Conservation (phyloP, 2,329 filamentous ascomycete species). For the Calonectria multiphialidica region DNA sequence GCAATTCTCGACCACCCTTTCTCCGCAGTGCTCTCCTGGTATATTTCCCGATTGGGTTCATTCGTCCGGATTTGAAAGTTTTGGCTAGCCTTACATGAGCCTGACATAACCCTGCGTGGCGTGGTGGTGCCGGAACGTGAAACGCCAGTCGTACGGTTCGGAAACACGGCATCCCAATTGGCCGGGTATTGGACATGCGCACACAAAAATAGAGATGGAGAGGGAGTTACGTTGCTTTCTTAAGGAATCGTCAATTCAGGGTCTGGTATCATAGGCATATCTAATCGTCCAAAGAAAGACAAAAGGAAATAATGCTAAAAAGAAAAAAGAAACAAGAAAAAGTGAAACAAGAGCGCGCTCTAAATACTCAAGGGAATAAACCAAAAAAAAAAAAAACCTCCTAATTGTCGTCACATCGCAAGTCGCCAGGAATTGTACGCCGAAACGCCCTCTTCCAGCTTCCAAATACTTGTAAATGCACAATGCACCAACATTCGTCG, state of each 20-base stretch:
- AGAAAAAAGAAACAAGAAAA: constrained; percentile 14
- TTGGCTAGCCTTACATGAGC: neutral
- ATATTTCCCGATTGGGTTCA: neutral
- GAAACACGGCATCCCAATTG: neutral
- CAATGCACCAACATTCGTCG: constrained; percentile 11
- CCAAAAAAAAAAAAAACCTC: constrained; percentile 5
- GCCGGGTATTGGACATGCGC: neutral
- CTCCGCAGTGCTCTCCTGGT: neutral
- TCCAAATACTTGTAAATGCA: constrained; percentile 2
- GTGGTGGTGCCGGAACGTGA: constrained; percentile 32
- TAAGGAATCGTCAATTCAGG: constrained; percentile 18
- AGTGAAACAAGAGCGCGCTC: constrained; percentile 14
- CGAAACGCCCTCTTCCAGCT: constrained; percentile 20
- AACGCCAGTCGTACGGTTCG: constrained; percentile 30
- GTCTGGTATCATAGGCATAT: constrained; percentile 37
- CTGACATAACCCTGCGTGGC: constrained; percentile 20
- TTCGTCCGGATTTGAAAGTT: neutral
- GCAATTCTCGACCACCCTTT: too few relatives aligned
- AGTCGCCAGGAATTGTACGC: constrained; percentile 20
- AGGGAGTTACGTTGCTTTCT: neutral
- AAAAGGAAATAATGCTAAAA: constrained; percentile 8
- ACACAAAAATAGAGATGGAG: neutral
- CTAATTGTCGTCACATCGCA: neutral
- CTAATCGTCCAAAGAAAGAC: constrained; percentile 16
- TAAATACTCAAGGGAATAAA: constrained; percentile 28